A percentile compares a stretch with the other conserved stretches of the same genome.
phyloP scores from a whole-genome alignment of 2,329 filamentous ascomycete genomes.

The Lasiodiplodia gonubiensis region DNA sequence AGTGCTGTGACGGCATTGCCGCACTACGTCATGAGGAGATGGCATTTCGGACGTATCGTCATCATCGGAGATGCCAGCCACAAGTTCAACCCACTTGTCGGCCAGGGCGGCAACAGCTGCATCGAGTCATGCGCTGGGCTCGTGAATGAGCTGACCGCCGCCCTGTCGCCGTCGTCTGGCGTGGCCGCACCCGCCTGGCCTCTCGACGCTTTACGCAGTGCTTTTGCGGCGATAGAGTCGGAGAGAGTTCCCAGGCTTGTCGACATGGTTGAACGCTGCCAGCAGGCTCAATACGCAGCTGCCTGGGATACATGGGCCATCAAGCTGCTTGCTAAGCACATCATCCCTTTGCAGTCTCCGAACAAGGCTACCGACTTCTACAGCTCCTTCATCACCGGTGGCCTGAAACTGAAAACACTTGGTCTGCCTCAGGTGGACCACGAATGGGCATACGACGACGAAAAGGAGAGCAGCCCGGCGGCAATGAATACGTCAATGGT shows the following conservation, averaged over 20 bases:
- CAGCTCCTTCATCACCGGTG: slow-evolving; percentile 13
- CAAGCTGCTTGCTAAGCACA: background rate
- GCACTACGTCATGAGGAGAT: background rate
- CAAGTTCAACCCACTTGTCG: slow-evolving; percentile 11
- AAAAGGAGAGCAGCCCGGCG: background rate
- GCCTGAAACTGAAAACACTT: background rate
- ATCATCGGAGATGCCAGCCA: slow-evolving; percentile 8
- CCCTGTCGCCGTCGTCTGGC: too few relatives aligned
- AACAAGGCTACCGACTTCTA: slow-evolving; percentile 9
- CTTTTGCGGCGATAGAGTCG: background rate
- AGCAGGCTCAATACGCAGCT: background rate
- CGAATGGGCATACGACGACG: slow-evolving; percentile 13
- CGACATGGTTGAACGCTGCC: slow-evolving; percentile 19
- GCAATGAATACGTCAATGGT: background rate
- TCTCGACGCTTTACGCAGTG: background rate
- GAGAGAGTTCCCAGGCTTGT: background rate
- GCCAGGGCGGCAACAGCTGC: slow-evolving; percentile 5
- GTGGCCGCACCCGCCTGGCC: background rate
- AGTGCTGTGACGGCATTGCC: background rate
- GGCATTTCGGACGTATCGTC: slow-evolving; percentile 7
- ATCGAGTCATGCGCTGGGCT: slow-evolving; percentile 10
- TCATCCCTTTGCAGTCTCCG: background rate
- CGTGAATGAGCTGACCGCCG: background rate
- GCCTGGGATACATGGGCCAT: slow-evolving; percentile 1
- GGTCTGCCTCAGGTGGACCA: background rate